Conservation (phyloP, 208 protist species). For the Naegleria fowleri region DNA sequence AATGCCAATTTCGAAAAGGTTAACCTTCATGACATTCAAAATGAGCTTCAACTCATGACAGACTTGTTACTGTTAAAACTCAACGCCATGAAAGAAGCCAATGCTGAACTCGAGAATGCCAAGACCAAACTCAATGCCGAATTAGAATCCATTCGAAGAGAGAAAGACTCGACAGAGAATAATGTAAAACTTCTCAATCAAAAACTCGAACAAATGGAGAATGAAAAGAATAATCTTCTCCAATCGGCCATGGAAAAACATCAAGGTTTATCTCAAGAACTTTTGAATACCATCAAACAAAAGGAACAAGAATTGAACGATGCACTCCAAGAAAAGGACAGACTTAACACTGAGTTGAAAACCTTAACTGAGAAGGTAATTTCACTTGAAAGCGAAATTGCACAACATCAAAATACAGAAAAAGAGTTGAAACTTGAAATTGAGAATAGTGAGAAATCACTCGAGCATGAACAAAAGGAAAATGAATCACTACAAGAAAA, state of each 20-base stretch:
- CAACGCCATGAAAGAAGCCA: neutral
- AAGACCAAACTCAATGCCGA: neutral
- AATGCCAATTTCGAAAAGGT: neutral
- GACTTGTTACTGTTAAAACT: neutral
- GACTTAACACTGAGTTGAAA: neutral
- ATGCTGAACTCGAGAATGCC: neutral
- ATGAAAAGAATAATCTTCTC: neutral
- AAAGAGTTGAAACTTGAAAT: neutral
- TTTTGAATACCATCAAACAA: neutral
- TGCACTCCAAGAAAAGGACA: neutral
- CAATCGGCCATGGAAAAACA: neutral
- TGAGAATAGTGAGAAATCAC: neutral
- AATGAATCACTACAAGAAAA: neutral
- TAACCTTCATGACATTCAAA: neutral
- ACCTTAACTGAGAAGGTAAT: neutral
- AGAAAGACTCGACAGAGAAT: neutral
- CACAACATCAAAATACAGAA: neutral
- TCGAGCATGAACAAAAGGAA: neutral
- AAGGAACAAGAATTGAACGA: neutral
- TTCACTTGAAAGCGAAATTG: neutral
- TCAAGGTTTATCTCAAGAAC: neutral
- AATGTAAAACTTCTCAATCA: neutral
- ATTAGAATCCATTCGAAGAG: neutral
- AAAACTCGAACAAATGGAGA: neutral
- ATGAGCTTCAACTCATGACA: neutral